Base-by-base conservation (phyloP, 2,329 filamentous ascomycete species). In the Botryotinia convoluta region DNA sequence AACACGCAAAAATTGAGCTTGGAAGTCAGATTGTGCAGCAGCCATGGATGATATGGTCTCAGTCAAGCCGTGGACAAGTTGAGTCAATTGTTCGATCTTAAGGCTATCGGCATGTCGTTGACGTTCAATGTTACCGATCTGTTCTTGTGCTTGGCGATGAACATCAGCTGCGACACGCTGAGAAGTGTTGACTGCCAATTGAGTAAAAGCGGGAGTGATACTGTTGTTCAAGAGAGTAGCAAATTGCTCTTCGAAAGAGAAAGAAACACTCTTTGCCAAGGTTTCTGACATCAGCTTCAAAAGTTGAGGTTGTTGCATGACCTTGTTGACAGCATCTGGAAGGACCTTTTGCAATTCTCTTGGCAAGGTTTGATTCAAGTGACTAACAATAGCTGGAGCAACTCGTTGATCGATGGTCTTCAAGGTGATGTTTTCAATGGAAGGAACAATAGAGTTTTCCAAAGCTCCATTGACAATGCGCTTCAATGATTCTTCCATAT, bases 71-170 rank as follows among this genome's bases (percentile, higher is more conserved):
- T 87, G 87, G 7, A 93, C 89, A 44, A 93, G 86, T 22, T 87
- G 86, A 12, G 90, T 86, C n/a, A 95, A 86, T 78, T 93, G 88
- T 71, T 92, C 89, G 73, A 95, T 91, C 86, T 94, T 94, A 76
- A 85, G 84, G 71, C 82, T 84, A 72, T 81, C 78, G 59, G 77
- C 77, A 51, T 79, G 74, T 67, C 79, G 78, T 74, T 81, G 77
- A 69, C 75, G 76, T 71, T 81, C 77, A 44, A 81, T 73, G 9
- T 72, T 72, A 39, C 74, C 74, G 51, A 81, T 77, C 48, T 81
- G 81, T 61, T 81, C 81, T 35, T 78, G 70, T 29, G 80, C 79
- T 75, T 88, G 86, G 74, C 88, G 87, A 79, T 96, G 91, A 67
- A 95, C 85, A 71, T 94, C 91, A 35, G 85, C 85, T 14, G 90